Evolutionary conservation across 2,329 filamentous ascomycete genomes (phyloP), one percentile per base, ranked within the genome.

Genomic region (Teratosphaeria epicoccoides): DNA sequence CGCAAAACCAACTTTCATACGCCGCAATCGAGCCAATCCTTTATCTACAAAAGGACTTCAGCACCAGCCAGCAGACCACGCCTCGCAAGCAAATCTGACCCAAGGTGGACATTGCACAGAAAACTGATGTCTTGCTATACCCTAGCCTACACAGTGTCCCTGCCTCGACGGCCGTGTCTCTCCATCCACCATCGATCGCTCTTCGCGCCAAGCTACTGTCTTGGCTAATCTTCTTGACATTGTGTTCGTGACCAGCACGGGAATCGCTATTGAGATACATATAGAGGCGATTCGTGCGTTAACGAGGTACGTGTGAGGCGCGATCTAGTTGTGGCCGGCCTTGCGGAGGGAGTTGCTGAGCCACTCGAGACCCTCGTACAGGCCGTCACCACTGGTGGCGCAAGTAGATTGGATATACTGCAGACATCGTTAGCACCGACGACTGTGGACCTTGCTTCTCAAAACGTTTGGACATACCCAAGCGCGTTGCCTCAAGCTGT

Each of bases 361-460:
- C 73, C 73, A 76, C 64, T 76, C 90, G 68, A 97, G 88, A 84
- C 91, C 91, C 78, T 97, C 91, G 76, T 97, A 97, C 68, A 97
- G 87, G 88, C 91, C 91, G 75, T 97, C 93, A 82, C 91, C 91
- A 62, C 90, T 95, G 64, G 93, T 97, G 73, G 91, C 91, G 79
- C 91, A 97, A 71, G 93, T 97, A 61, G 91, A 95, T 89, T 97
- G 91, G 76, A 97, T 97, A 81, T 94, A 97, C 91, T 76, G 61
- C 55, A 37, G n/a, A 37, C 10, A 37, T 24, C 14, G 23, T 49
- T 37, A 49, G 48, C 26, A 48, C 23, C 14, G 11, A 17, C 3
- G 7, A 10, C 9, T 7, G 33, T 23, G 26, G 37, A 28, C 14
- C 33, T 40, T 17, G 17, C n/a, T 14, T 20, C 3, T 24, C 44